These are phyloP conservation scores for Debaryomyces hansenii DNA, from an alignment of 805 yeast species.

Conservation along the genomic window DNA sequence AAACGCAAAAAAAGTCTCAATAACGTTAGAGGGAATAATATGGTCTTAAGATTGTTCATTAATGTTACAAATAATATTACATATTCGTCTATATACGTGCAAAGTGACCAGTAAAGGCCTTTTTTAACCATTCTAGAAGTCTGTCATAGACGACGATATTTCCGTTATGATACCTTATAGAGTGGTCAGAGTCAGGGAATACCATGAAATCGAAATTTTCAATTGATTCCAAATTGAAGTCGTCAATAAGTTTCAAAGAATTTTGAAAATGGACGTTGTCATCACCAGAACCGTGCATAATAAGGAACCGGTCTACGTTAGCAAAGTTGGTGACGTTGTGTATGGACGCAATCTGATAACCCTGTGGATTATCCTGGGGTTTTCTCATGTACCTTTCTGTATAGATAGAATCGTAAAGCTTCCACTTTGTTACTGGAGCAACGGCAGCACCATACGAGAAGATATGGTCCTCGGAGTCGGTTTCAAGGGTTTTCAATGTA, in stretches of 20 bases:
- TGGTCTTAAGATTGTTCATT: not conserved
- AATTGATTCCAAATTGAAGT: conserved; percentile 66
- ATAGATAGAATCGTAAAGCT: conserved; percentile 71
- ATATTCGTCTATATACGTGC: not conserved
- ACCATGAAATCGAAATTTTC: conserved; percentile 81
- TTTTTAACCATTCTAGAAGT: conserved; percentile 15
- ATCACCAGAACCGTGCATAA: conserved; percentile 85
- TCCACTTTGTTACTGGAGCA: conserved; percentile 85
- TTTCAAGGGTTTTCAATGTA: conserved; percentile 71
- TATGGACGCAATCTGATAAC: conserved; percentile 47
- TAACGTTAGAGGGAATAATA: no score
- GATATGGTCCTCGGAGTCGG: conserved; percentile 52
- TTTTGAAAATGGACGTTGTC: conserved; percentile 83
- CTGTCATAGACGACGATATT: conserved; percentile 64
- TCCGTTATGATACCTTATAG: conserved; percentile 72
- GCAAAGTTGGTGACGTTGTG: conserved; percentile 47
- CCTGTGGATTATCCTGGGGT: conserved; percentile 49
- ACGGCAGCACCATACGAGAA: conserved; percentile 80
- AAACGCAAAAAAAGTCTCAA: not conserved
- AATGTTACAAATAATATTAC: not conserved
- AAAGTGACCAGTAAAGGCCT: conserved; percentile 17
- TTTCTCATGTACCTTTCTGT: conserved; percentile 74
- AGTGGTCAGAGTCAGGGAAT: conserved; percentile 81
- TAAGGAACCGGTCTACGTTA: conserved; percentile 53
- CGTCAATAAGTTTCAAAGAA: conserved; percentile 60